Percentiles rank a stretch among this genome's conserved stretches.
Conservation (phyloP, 2,329 filamentous ascomycete species). For the Lachnellula willkommii region DNA sequence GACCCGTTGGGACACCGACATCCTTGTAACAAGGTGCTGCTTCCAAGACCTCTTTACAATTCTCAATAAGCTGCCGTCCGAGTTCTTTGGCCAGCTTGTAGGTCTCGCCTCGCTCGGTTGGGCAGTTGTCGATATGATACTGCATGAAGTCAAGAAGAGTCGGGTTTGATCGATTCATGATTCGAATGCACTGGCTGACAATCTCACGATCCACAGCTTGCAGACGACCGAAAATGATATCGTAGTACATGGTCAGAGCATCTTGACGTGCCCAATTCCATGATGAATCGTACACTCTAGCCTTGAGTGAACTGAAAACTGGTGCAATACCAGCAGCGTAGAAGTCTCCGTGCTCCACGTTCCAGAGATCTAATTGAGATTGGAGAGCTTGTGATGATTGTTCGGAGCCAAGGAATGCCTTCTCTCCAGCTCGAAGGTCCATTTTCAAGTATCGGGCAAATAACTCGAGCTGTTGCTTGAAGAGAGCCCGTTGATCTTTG, state of each 20-base stretch:
- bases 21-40: slow-evolving; percentile 91
- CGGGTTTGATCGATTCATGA: slow-evolving; percentile 99
- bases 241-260: slow-evolving; percentile 96
- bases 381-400: slow-evolving; percentile 85
- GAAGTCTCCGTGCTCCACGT: slow-evolving; percentile 89
- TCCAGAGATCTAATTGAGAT: slow-evolving; percentile 91
- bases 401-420: slow-evolving; percentile 78
- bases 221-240: slow-evolving; percentile 94
- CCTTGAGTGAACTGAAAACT: slow-evolving; percentile 88
- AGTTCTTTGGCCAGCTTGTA: slow-evolving; percentile 97
- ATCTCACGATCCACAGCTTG: slow-evolving; percentile 94
- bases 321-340: slow-evolving; percentile 94
- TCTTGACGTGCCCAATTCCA: slow-evolving; percentile 99
- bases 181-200: slow-evolving; percentile 95
- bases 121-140: slow-evolving; percentile 98
- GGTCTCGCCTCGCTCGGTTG: slow-evolving; percentile 91
- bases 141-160: slow-evolving; percentile 98
- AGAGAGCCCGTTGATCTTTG: slow-evolving; percentile 90
- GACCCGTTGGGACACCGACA: slow-evolving; percentile 84
- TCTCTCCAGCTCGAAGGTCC: slow-evolving; percentile 93
- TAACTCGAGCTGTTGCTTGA: slow-evolving; percentile 97
- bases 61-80: slow-evolving; percentile 88
- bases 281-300: slow-evolving; percentile 92
- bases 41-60: slow-evolving; percentile 88
- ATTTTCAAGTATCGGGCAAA: slow-evolving; percentile 95